phyloP scores from a whole-genome alignment of 2,329 filamentous ascomycete genomes.

The Camillea tinctor region DNA sequence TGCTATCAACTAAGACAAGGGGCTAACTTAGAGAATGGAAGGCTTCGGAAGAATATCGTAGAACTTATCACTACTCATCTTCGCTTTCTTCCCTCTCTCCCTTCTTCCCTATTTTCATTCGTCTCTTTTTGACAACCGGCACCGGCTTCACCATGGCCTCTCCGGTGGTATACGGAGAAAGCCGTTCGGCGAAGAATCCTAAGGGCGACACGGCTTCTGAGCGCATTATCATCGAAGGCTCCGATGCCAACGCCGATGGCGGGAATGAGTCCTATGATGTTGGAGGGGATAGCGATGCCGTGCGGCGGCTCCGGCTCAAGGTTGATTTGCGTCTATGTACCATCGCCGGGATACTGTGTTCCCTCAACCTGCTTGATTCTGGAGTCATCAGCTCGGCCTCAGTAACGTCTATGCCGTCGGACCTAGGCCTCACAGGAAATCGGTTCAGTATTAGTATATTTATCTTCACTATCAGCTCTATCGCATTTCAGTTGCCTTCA shows the following conservation, averaged over 20 bases:
- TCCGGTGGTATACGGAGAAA: slow-evolving; percentile 1
- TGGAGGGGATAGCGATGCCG: slow-evolving; percentile 17
- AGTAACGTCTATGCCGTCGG: slow-evolving; percentile 65
- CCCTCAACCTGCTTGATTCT: slow-evolving; percentile 66
- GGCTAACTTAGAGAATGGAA: not conserved
- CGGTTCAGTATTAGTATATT: slow-evolving; percentile 70
- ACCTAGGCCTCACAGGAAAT: slow-evolving; percentile 63
- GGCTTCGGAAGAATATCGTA: not conserved
- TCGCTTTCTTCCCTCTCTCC: not conserved
- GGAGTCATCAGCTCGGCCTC: slow-evolving; percentile 69
- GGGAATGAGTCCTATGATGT: slow-evolving; percentile 4
- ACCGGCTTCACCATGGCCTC: slow-evolving; percentile 10
- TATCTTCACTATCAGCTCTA: slow-evolving; percentile 68
- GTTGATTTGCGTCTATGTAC: slow-evolving; percentile 67
- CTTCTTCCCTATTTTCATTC: not conserved
- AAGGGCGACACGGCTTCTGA: slow-evolving; percentile 12
- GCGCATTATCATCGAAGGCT: slow-evolving; percentile 11
- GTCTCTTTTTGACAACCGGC: not conserved
- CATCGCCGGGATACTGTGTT: slow-evolving; percentile 69
- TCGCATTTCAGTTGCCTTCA: slow-evolving; percentile 66
- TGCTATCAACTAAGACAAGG: not conserved
- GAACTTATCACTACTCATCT: not conserved
- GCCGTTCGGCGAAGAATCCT: slow-evolving; percentile 8
- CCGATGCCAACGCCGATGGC: slow-evolving; percentile 8
- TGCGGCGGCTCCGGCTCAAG: slow-evolving; percentile 50